Evolutionary conservation across 148 eudicot species (phyloP).

Genomic region (Silene uniflora): DNA sequence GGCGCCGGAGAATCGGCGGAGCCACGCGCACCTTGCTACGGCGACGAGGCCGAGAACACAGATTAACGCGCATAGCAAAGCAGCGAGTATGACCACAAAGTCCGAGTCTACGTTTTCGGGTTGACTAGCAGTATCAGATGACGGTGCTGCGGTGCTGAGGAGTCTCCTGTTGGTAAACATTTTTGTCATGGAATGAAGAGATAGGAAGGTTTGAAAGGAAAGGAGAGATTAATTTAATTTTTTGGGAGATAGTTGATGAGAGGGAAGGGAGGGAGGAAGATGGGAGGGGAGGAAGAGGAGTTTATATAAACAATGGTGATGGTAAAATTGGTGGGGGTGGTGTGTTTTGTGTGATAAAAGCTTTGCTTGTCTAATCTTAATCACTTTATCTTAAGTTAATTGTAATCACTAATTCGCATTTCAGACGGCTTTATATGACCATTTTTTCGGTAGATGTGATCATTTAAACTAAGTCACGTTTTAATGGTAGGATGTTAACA

Average conservation of each 20-base stretch:
- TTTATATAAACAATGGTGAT: constrained; percentile 8
- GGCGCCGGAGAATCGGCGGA: constrained; percentile 46
- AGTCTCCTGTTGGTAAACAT: constrained; percentile 19
- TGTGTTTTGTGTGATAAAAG: background rate
- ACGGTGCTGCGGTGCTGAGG: background rate
- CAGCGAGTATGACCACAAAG: constrained; percentile 69
- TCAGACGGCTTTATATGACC: no score
- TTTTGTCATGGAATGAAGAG: background rate
- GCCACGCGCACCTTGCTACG: constrained; percentile 75
- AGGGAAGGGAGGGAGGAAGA: background rate
- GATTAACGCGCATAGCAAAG: constrained; percentile 70
- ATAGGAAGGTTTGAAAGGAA: background rate
- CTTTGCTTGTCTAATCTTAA: background rate
- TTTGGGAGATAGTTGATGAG: background rate
- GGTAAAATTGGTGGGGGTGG: background rate
- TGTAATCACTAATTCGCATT: no score
- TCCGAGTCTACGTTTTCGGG: constrained; percentile 38
- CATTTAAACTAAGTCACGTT: no score
- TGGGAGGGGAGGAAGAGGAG: background rate
- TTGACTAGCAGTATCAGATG: background rate
- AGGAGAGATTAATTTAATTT: no score
- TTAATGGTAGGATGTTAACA: no score
- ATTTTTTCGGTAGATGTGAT: no score
- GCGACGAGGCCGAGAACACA: constrained; percentile 79
- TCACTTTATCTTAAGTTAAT: background rate